These are phyloP conservation scores for Malassezia brasiliensis DNA, from an alignment of 1,284 basidiomycete genomes.

Conservation along the genomic window DNA sequence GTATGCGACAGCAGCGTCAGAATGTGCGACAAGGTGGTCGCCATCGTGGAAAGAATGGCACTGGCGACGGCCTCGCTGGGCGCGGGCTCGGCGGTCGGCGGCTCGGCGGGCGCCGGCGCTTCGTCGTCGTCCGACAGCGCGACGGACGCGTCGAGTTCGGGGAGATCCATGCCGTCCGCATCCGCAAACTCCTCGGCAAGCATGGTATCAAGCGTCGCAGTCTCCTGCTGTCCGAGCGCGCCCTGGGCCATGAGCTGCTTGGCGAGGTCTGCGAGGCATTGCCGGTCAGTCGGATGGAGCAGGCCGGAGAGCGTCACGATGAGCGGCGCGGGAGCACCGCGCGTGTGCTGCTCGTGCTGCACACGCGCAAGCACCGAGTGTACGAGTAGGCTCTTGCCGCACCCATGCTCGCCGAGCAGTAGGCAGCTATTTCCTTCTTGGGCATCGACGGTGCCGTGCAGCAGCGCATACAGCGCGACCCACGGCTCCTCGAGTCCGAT, in stretches of 20 bases:
- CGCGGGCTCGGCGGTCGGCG: not conserved
- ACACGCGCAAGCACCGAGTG: slow-evolving; percentile 28
- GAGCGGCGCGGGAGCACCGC: not conserved
- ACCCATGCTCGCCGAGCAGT: slow-evolving; percentile 32
- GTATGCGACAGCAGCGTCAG: slow-evolving; percentile 32
- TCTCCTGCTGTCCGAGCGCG: slow-evolving; percentile 23
- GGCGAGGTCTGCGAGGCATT: slow-evolving; percentile 40
- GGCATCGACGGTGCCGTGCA: slow-evolving; percentile 22
- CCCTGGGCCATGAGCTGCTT: slow-evolving; percentile 38
- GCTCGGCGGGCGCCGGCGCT: slow-evolving; percentile 18
- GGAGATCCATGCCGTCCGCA: slow-evolving; percentile 12
- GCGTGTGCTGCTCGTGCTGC: not conserved
- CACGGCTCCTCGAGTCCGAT: slow-evolving; percentile 31
- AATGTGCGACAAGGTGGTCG: slow-evolving; percentile 32
- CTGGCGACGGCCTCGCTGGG: not conserved
- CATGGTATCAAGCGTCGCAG: not conserved
- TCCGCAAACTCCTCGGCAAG: not conserved
- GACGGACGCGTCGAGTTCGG: not conserved
- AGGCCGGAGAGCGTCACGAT: slow-evolving; percentile 30
- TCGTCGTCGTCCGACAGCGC: slow-evolving; percentile 16
- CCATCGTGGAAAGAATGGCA: slow-evolving; percentile 19
- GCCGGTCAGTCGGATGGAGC: slow-evolving; percentile 34
- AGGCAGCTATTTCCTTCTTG: slow-evolving; percentile 42
- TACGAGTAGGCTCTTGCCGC: slow-evolving; percentile 32
- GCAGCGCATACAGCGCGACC: slow-evolving; percentile 23